These are phyloP conservation scores for Wallacemonas rigidus DNA, from an alignment of 208 protist genomes.

Conservation along the genomic window DNA sequence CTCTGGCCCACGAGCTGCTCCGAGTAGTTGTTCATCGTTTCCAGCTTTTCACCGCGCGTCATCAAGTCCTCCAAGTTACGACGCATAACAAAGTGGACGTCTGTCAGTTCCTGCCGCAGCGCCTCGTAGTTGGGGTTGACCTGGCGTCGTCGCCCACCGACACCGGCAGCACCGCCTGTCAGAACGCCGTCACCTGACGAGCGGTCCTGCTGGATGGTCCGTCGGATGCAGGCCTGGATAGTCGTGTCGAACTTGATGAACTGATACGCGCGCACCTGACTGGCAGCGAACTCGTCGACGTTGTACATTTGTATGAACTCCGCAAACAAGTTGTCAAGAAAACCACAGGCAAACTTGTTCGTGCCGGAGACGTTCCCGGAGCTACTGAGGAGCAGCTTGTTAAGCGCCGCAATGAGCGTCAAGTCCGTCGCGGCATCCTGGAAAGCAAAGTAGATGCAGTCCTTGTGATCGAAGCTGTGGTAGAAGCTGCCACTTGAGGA, in stretches of 20 bases:
- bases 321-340: slow-evolving; percentile 79
- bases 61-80: slow-evolving; percentile 91
- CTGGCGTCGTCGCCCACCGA: slow-evolving; percentile 50
- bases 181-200: slow-evolving; percentile 49
- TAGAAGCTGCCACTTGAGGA: slow-evolving; percentile 77
- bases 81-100: slow-evolving; percentile 91
- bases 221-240: slow-evolving; percentile 72
- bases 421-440: slow-evolving; percentile 84
- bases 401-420: slow-evolving; percentile 87
- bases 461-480: slow-evolving; percentile 90
- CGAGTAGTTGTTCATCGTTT: slow-evolving; percentile 90
- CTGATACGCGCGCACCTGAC: slow-evolving; percentile 75
- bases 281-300: slow-evolving; percentile 49
- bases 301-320: slow-evolving; percentile 74
- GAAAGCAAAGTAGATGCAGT: slow-evolving; percentile 91
- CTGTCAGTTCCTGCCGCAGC: slow-evolving; percentile 80
- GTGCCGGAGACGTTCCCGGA: slow-evolving; percentile 66
- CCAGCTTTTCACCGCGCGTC: slow-evolving; percentile 85
- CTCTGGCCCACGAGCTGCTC: slow-evolving; percentile 81
- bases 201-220: slow-evolving; percentile 72
- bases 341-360: slow-evolving; percentile 83
- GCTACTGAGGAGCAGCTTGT: slow-evolving; percentile 87
- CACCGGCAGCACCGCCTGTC: slow-evolving; percentile 19
- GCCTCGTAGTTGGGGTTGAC: slow-evolving; percentile 79
- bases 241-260: slow-evolving; percentile 90